Base-by-base conservation (phyloP, 2,329 filamentous ascomycete genomes). In the Fusarium ramigenum region DNA sequence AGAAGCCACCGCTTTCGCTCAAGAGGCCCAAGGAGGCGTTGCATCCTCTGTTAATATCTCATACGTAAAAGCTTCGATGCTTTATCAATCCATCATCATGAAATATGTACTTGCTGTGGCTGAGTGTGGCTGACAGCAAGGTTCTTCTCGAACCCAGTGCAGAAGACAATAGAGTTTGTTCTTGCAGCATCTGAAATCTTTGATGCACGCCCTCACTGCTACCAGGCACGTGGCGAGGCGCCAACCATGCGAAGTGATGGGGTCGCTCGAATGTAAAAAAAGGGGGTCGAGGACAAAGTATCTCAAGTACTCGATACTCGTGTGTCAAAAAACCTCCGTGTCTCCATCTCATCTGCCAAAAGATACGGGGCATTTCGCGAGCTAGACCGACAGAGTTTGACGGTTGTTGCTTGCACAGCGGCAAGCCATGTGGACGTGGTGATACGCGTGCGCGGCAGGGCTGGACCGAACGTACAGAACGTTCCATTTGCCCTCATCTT, bases 181-280 rank as follows among this genome's bases (percentile, higher is more conserved):
- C 37, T 30, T 61, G 50, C 62, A 56, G 50, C 57, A 60, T 62
- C 71, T 58, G 44, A 42, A 49, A 52, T 60, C 66, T 37, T 69
- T 58, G 44, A 69, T 53, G 43, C 74, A 74, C 74, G 44, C 70
- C 66, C 67, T 58, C 23, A 30, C 28, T 28, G 7, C 53, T 23
- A 34, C n/a, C 44, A 28, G 23, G 75, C 75, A 77, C 75, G 75
- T 77, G 75, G 75, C 68, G 70, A 63, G 73, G 72, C 73, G 66
- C 72, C 70, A 68, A 70, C 69, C 66, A 75, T 59, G 59, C 49
- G 53, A 23, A 49, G 44, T 49, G 61, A 66, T 56, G 36, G 59
- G 37, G 40, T 40, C n/a, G 9, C 28, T 23, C 47, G 40, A 56
- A 37, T 36, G 21, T 37, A 57, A 57, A 59, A 60, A 63, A 63